Conservation (phyloP, 371 early-diverging fungal species). For the Actinomortierella wolfii region DNA sequence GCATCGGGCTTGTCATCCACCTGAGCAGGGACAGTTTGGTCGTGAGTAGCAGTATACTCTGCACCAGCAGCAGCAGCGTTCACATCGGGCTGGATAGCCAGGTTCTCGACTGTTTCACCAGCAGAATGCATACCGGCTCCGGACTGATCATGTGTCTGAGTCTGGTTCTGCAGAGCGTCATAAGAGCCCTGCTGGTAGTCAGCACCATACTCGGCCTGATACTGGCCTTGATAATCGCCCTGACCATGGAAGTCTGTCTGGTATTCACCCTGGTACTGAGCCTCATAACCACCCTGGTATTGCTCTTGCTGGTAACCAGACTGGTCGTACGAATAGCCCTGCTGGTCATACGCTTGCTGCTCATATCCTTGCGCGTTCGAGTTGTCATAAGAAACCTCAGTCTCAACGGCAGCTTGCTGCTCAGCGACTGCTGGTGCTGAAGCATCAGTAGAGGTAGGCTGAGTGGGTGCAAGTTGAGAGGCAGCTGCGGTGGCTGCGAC, state of each 20-base stretch:
- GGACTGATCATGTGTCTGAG: slow-evolving; percentile 10
- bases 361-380: slow-evolving; percentile 9
- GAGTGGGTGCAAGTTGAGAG: slow-evolving; percentile 7
- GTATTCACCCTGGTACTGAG: slow-evolving; percentile 10
- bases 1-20: not conserved
- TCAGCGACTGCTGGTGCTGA: too few species aligned
- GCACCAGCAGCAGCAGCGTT: slow-evolving; percentile 2
- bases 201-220: slow-evolving; percentile 12
- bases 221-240: slow-evolving; percentile 9
- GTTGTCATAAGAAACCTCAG: slow-evolving; percentile 4
- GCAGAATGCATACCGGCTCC: slow-evolving; percentile 4
- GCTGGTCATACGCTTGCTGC: slow-evolving; percentile 10
- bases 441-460: too few species aligned
- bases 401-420: slow-evolving; percentile 6
- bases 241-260: slow-evolving; percentile 5
- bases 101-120: slow-evolving; percentile 13
- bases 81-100: slow-evolving; percentile 18
- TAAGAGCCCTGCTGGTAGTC: too few species aligned
- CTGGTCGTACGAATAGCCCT: slow-evolving; percentile 9
- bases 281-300: slow-evolving; percentile 7
- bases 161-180: too few species aligned
- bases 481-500: slow-evolving; percentile 1
- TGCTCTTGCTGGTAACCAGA: slow-evolving; percentile 8
- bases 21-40: too few species aligned
- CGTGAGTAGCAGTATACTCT: too few species aligned